These are phyloP conservation scores for Mycena sp. DNA, from an alignment of 1,284 basidiomycete genomes.

Conservation along the genomic window DNA sequence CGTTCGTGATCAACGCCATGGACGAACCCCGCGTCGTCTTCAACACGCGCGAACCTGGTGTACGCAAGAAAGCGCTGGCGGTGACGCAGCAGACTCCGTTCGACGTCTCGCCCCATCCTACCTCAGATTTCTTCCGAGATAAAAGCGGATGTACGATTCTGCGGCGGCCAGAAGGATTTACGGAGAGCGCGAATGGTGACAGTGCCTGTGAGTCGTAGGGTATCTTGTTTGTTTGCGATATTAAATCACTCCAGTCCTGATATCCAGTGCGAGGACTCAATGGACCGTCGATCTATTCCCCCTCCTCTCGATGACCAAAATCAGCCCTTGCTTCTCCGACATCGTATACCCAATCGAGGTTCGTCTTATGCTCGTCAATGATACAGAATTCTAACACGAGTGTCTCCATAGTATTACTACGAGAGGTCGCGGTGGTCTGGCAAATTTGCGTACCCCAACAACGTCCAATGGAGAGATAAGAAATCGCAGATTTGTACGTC, in stretches of 20 bases:
- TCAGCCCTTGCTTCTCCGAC: conserved; percentile 9
- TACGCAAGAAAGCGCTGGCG: neutral
- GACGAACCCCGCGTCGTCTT: conserved; percentile 4
- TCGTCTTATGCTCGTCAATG: neutral
- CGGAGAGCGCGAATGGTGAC: neutral
- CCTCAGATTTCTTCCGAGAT: neutral
- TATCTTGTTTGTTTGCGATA: neutral
- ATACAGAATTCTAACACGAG: too few species aligned
- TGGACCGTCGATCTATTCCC: neutral
- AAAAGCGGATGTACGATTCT: neutral
- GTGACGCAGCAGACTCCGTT: neutral
- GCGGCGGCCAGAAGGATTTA: neutral
- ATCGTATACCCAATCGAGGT: conserved; percentile 4
- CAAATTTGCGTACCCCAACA: neutral
- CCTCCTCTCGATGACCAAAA: neutral
- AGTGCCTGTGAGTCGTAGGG: neutral
- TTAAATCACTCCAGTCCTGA: neutral
- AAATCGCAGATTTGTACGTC: neutral
- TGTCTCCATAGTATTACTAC: neutral
- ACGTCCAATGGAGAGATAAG: conserved; percentile 1
- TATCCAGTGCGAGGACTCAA: neutral
- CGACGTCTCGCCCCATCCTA: neutral
- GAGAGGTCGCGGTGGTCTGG: neutral
- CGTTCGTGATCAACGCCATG: neutral
- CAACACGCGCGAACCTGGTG: neutral